Evolutionary conservation across 495 filamentous ascomycete species (phyloP), one percentile per base, ranked within the genome.

Genomic region (Monascus purpureus): DNA sequence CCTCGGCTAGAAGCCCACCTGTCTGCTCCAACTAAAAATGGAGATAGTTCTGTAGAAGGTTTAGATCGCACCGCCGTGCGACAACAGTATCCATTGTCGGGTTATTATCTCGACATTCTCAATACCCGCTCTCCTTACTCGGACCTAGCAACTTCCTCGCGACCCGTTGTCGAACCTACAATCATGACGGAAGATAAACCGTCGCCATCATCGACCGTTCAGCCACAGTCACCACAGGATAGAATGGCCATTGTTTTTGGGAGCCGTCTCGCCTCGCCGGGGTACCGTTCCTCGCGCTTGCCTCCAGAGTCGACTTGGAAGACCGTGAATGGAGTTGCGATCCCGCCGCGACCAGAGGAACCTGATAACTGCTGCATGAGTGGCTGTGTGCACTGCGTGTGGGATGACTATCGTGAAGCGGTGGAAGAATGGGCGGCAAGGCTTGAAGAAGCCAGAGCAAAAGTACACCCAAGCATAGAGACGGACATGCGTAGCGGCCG

Each of bases 301-400:
- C 45, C 72, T 46, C 57, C 68, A 37, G 41, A 46, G 32, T 49
- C 54, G n/a, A 50, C 43, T 12, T 65, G 62, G 60, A 68, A 64
- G 26, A 63, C 72, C 11, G 58, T 93, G 40, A 84, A 84, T 8
- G 87, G 87, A 17, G 70, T 93, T 8, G 61, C 70, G 35, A 80
- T 93, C 3, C 87, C 86, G 8, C 85, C 85, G 12, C 65, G 70
- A 9, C 90, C 90, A 6, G 68, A 74, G 32, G 90, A 97, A 52
- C 90, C 90, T 9, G 90, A 95, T 52, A 94, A 96, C 55, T 97
- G 90, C 70, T 97, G 90, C 59, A 97, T 96, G 90, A 84, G 78
- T 44, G 90, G 90, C 17, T 97, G 90, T 51, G 87, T 94, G 17
- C 87, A 96, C 50, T 97, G 90, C 52, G 88, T 93, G 8, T 97